Base-by-base conservation (phyloP, 2,329 filamentous ascomycete species). In the Talaromyces sp. region DNA sequence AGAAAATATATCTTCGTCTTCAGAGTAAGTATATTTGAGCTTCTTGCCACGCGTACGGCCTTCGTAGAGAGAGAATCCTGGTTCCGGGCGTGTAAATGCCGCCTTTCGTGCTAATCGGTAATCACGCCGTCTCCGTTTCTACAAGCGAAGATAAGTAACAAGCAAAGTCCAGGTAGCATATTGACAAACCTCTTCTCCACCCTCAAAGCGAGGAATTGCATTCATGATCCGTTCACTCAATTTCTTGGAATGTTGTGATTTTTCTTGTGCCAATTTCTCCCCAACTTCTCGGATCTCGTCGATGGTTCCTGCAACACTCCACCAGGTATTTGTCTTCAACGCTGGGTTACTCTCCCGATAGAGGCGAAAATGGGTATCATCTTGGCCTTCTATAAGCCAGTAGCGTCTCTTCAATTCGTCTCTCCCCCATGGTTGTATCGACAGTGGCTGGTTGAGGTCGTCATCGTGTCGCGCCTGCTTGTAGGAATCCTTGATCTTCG, bases 31-130 rank as follows among this genome's bases (percentile, higher is more conserved):
- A 74, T 99, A 99, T 77, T 93, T 96, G 80, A 96, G 90, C 67
- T 94, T 90, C 82, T 99, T 98, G 64, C 95, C 95, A 66, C 95
- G 88, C 5, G 96, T 99, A 62, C 95, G 91, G 59, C 95, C 95
- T 80, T 99, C 95, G 76, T 99, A 99, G 65, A 96, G 83, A 0
- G 93, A 97, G 75, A 94, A 96, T 4, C 93, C 93, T 10, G 90
- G 89, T 71, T 97, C 93, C 6, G 93, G 92, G 5, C 93, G 87
- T 69, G 90, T 86, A 79, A 98, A 98, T 66, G 91, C 89, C 67
- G 94, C 91, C 74, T 94, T 94, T 68, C 92, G 91, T 71, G 88
- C 85, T 74, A 92, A 87, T 16, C 95, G 89, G 73, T 99, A 98
- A 72, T 99, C 95, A 65, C 95, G 90, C 52, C 93, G 90, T 77